Conservation (phyloP, 1,284 basidiomycete species). For the Cryptococcus hybrid region DNA sequence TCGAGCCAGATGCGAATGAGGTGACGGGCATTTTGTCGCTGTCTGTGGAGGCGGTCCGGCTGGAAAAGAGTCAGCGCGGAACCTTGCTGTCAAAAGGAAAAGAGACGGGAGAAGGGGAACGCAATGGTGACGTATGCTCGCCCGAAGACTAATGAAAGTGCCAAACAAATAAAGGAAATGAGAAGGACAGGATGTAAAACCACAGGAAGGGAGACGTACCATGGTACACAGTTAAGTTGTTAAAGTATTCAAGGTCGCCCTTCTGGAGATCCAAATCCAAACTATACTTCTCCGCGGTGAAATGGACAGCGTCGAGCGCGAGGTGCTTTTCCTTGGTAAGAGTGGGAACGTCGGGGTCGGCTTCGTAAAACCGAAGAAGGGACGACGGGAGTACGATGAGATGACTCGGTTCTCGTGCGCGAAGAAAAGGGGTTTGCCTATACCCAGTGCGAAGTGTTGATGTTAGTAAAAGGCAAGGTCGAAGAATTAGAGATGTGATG, state of each 20-base stretch:
- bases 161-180: not conserved
- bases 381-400: slow-evolving; percentile 24
- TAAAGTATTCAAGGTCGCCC: slow-evolving; percentile 31
- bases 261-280: slow-evolving; percentile 25
- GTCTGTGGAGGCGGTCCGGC: slow-evolving; percentile 19
- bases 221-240: slow-evolving; percentile 27
- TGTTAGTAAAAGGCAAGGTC: not conserved
- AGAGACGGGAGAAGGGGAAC: not conserved
- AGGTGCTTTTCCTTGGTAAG: slow-evolving; percentile 25
- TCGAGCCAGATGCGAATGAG: slow-evolving; percentile 19
- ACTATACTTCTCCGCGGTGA: slow-evolving; percentile 24
- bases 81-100: not conserved
- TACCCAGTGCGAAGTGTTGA: not conserved
- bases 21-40: slow-evolving; percentile 20
- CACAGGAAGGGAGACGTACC: slow-evolving; percentile 9
- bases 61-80: not conserved
- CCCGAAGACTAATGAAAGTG: not conserved
- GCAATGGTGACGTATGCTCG: not conserved
- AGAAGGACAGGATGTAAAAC: not conserved
- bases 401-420: slow-evolving; percentile 14
- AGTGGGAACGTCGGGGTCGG: slow-evolving; percentile 19
- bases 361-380: slow-evolving; percentile 30
- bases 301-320: slow-evolving; percentile 30
- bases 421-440: slow-evolving; percentile 16
- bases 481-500: not conserved